These are phyloP conservation scores for Cicer chorassanicum DNA, from an alignment of 306 rosid species.

Conservation along the genomic window DNA sequence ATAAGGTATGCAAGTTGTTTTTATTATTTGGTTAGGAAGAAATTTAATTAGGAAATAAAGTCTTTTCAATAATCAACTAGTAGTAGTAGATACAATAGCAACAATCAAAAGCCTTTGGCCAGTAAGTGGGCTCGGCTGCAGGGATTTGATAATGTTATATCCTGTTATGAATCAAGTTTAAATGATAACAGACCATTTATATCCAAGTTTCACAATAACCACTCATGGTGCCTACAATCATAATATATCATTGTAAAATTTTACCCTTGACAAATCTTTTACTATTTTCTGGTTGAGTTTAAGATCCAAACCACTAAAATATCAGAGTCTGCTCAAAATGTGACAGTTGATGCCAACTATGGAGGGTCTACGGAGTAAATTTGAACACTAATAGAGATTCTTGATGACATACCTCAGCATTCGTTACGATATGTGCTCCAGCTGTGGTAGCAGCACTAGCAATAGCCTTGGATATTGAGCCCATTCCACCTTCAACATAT, in stretches of 20 bases:
- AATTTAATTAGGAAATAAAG: not conserved
- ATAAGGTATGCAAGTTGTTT: conserved; percentile 13
- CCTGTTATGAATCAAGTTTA: conserved; percentile 1
- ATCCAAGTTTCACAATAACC: conserved; percentile 23
- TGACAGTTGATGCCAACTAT: not conserved
- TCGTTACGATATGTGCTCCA: conserved; percentile 77
- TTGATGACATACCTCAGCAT: conserved; percentile 68
- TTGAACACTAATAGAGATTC: conserved; percentile 37
- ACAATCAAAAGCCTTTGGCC: not conserved
- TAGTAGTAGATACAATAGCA: conserved; percentile 14
- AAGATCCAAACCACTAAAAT: conserved; percentile 18
- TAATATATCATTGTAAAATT: conserved; percentile 6
- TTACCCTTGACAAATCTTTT: not conserved
- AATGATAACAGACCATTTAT: not conserved
- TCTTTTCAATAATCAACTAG: conserved; percentile 25
- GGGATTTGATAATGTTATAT: conserved; percentile 2
- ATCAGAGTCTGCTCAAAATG: conserved; percentile 29
- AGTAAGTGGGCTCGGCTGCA: not conserved
- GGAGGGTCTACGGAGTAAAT: conserved; percentile 8
- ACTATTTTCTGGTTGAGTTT: conserved; percentile 10
- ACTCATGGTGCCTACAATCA: conserved; percentile 17
- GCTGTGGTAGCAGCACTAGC: conserved; percentile 78
- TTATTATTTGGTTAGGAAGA: conserved; percentile 19
- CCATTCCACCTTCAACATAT: conserved; percentile 99
- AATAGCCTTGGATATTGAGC: conserved; percentile 88